Conservation (phyloP, 345 rosid species). For the Populus simonii region DNA sequence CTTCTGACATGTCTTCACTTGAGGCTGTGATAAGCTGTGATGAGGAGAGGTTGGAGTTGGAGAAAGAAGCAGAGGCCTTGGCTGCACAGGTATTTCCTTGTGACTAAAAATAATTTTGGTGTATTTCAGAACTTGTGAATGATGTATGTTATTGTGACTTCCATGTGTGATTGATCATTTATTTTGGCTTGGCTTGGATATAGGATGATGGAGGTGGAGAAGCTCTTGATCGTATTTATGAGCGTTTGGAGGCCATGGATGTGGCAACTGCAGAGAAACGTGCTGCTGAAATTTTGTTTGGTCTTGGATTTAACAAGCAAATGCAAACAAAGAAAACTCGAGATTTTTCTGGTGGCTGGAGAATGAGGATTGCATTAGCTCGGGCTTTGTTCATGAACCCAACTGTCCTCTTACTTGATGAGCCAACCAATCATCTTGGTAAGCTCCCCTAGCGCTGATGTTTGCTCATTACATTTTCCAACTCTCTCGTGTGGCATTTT, state of each 20-base stretch:
- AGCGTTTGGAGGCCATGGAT: slow-evolving; percentile 89
- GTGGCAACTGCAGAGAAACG: slow-evolving; percentile 98
- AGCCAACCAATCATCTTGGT: slow-evolving; percentile 98
- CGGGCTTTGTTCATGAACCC: slow-evolving; percentile 94
- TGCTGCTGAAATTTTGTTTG: slow-evolving; percentile 92
- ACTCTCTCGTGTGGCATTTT: not conserved
- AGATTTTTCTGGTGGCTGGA: slow-evolving; percentile 99
- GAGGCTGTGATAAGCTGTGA: slow-evolving; percentile 91
- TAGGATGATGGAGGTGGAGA: slow-evolving; percentile 99
- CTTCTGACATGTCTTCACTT: slow-evolving; percentile 90
- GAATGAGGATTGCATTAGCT: slow-evolving; percentile 98
- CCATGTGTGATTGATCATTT: not conserved
- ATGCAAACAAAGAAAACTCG: slow-evolving; percentile 92
- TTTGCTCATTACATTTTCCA: not conserved
- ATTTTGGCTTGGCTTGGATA: not conserved
- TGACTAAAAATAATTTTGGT: not conserved
- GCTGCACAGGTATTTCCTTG: slow-evolving; percentile 52
- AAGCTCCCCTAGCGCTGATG: not conserved
- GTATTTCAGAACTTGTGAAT: not conserved
- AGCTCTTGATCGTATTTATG: slow-evolving; percentile 80
- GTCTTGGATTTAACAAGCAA: slow-evolving; percentile 87
- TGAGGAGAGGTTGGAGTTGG: slow-evolving; percentile 84
- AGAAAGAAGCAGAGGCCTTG: slow-evolving; percentile 84
- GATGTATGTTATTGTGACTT: not conserved
- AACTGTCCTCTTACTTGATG: slow-evolving; percentile 89